Evolutionary conservation across 495 filamentous ascomycete genomes (phyloP), one percentile per base, ranked within the genome.

Genomic region (Daldinia grandis): DNA sequence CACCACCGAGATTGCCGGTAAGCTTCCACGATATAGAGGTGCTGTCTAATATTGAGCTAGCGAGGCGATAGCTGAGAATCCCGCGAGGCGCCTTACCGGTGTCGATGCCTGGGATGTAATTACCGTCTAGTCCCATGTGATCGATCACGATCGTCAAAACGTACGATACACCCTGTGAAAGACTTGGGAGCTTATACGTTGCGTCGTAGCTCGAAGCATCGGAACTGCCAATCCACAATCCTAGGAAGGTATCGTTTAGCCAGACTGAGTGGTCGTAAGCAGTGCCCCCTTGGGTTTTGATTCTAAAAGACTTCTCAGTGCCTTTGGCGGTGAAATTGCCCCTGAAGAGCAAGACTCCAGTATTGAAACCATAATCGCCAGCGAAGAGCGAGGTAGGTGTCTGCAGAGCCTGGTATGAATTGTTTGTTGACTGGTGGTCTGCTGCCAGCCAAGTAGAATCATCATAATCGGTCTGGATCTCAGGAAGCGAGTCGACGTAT

Each of bases 1-100:
- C 91, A 19, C 92, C 92, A 27, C 87, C 88, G 6, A 93, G 78
- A 64, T 95, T 94, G 3, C 92, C 92, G 0, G 91, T 93, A 15
- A 94, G 71, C 75, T 92, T 93, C 92, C 92, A 94, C 21, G 56
- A 59, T 44, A 79, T 66, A 5, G 67, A 55, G 49, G 81, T 83
- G 31, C 91, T 83, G 59, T 61, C 78, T 49, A 79, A 78, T n/a
- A 81, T 73, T 35, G 85, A 83, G 10, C 79, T 78, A 6, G 88
- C 77, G 10, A 80, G 69, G 6, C 53, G 54, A 44, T 90, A 93
- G 75, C 82, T 75, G 19, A 92, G 73, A 35, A 93, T 89, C 5
- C 92, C 92, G 49, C 91, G 86, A 2, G 92, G 92, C 31, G 80
- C 78, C 76, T 93, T 94, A 84, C 89, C 89, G 14, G 78, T 72